Conservation (phyloP, 2,329 filamentous ascomycete species). For the Calonectria hongkongensis region DNA sequence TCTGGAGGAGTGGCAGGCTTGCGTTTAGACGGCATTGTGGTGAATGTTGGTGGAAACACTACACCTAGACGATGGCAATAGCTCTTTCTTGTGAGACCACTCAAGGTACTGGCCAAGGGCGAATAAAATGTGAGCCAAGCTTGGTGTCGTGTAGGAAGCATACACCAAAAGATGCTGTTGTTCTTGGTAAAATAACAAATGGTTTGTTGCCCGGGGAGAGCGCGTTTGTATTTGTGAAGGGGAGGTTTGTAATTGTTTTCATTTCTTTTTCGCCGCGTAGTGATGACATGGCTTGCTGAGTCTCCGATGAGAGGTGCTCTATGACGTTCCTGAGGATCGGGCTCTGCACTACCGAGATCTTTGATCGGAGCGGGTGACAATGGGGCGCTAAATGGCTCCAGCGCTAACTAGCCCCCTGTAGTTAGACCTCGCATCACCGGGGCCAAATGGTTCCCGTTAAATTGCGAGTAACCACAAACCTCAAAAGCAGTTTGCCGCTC, state of each 20-base stretch:
- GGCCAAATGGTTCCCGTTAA: not conserved
- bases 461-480: not conserved
- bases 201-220: not conserved
- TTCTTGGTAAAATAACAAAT: not conserved
- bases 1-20: constrained; percentile 50
- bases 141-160: not conserved
- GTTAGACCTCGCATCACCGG: not conserved
- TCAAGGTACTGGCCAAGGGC: not conserved
- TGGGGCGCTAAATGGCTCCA: constrained; percentile 31
- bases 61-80: not conserved
- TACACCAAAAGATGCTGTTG: not conserved
- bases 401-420: constrained; percentile 20
- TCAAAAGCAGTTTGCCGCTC: no score
- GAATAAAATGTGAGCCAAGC: not conserved
- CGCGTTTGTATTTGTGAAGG: not conserved
- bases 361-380: constrained; percentile 38
- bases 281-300: constrained; percentile 52
- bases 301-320: constrained; percentile 57
- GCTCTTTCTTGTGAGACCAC: not conserved
- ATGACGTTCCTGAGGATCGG: constrained; percentile 58
- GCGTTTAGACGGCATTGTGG: constrained; percentile 59
- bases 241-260: constrained; percentile 23
- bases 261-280: constrained; percentile 40
- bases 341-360: constrained; percentile 47
- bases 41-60: constrained; percentile 21